Evolutionary conservation across 768 basidiomycete species (phyloP).

Genomic region (Epithele typhae): DNA sequence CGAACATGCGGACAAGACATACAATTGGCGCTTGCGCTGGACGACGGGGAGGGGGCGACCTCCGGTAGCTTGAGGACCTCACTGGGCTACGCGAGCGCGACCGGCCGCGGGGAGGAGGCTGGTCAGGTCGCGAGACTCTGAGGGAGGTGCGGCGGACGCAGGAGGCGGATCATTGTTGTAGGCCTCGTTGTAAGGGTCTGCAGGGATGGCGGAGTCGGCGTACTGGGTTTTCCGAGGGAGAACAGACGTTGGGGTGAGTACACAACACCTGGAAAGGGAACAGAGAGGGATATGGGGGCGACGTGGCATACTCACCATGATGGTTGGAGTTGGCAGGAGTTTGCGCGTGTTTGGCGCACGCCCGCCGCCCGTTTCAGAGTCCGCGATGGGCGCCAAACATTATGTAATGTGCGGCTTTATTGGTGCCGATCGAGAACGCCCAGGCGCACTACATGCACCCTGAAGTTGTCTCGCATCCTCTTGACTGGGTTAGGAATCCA

Average conservation of each 20-base stretch:
- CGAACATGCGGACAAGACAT: constrained; percentile 32
- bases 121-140: constrained; percentile 48
- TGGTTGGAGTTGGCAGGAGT: constrained; percentile 33
- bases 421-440: no score
- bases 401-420: no score
- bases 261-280: no score
- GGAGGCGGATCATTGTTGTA: constrained; percentile 61
- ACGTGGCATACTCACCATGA: constrained; percentile 56
- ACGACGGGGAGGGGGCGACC: constrained; percentile 53
- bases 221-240: no score
- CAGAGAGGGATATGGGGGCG: no score
- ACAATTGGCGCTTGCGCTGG: constrained; percentile 74
- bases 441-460: no score
- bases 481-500: no score
- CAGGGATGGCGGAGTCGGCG: constrained; percentile 52
- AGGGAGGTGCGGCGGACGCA: constrained; percentile 34
- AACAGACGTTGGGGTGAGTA: no score
- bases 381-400: constrained; percentile 30
- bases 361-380: constrained; percentile 17
- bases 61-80: constrained; percentile 44
- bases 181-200: constrained; percentile 81
- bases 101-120: constrained; percentile 54
- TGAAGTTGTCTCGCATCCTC: no score
- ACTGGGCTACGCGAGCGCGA: constrained; percentile 68
- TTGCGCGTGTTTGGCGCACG: constrained; percentile 25